Evolutionary conservation across 768 basidiomycete species (phyloP).

Genomic region (Mycena floridula): DNA sequence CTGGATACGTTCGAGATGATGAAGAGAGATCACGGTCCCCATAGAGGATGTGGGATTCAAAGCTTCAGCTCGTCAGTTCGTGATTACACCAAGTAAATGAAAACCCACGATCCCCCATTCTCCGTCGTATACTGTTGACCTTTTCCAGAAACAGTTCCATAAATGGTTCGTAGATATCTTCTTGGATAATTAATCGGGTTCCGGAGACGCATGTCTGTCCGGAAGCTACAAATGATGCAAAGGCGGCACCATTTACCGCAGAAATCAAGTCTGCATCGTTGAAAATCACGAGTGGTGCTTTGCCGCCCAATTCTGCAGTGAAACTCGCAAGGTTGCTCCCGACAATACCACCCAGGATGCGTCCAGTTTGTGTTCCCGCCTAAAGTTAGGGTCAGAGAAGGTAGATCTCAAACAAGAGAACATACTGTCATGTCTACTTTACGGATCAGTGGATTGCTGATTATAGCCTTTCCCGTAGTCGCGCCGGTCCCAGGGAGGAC

Average conservation of each 20-base stretch:
- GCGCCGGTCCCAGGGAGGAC: constrained; percentile 70
- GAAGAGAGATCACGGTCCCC: constrained; percentile 71
- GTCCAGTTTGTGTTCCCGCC: constrained; percentile 78
- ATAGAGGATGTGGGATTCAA: constrained; percentile 65
- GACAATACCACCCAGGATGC: constrained; percentile 65
- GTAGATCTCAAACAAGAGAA: not conserved
- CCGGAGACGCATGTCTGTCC: constrained; percentile 92
- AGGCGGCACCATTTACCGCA: constrained; percentile 81
- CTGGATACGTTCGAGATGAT: constrained; percentile 62
- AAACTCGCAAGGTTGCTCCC: constrained; percentile 69
- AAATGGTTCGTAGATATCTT: constrained; percentile 62
- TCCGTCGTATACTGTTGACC: constrained; percentile 47
- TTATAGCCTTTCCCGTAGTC: constrained; percentile 58
- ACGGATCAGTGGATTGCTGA: constrained; percentile 57
- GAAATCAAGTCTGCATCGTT: constrained; percentile 66
- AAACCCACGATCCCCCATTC: constrained; percentile 75
- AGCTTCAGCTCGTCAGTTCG: constrained; percentile 33
- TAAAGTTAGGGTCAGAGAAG: constrained; percentile 17
- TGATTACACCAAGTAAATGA: not conserved
- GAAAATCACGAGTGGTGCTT: constrained; percentile 81
- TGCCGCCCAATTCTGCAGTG: constrained; percentile 85
- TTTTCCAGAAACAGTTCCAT: constrained; percentile 58
- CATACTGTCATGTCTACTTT: constrained; percentile 84
- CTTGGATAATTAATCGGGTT: constrained; percentile 75
- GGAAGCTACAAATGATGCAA: constrained; percentile 80